Percentiles rank a stretch among this genome's conserved stretches.
Evolutionary conservation across 805 yeast genomes (phyloP).

Genomic region (Henningerozyma blattae): DNA sequence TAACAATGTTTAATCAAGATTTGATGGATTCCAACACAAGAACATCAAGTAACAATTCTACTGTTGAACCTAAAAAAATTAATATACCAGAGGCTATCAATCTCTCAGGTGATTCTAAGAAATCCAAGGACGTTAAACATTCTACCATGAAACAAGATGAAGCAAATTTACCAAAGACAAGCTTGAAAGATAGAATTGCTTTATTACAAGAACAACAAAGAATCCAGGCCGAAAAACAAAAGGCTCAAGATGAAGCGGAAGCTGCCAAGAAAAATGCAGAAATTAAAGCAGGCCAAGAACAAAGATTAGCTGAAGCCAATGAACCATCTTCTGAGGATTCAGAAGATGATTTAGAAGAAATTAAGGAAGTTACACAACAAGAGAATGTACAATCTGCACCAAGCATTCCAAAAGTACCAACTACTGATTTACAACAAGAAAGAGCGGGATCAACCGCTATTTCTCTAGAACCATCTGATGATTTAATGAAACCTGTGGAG

Average conservation of each 20-base stretch:
- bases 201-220: slow-evolving; percentile 69
- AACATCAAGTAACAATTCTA: slow-evolving; percentile 10
- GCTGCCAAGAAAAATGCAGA: slow-evolving; percentile 13
- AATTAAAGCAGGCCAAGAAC: neutral
- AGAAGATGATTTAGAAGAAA: neutral
- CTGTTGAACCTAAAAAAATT: slow-evolving; percentile 2
- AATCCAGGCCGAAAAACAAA: slow-evolving; percentile 67
- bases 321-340: neutral
- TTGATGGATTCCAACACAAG: slow-evolving; percentile 24
- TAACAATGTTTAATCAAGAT: slow-evolving; percentile 38
- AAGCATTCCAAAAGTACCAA: too few species aligned
- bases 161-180: slow-evolving; percentile 59
- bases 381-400: too few species aligned
- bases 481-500: too few species aligned
- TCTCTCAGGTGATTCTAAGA: neutral
- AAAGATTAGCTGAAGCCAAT: neutral
- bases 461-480: too few species aligned
- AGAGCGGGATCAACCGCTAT: too few species aligned
- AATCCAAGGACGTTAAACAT: neutral
- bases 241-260: slow-evolving; percentile 41
- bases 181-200: slow-evolving; percentile 79
- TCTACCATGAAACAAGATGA: slow-evolving; percentile 22
- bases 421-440: too few species aligned
- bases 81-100: too few species aligned
- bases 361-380: slow-evolving; percentile 1